A percentile compares a stretch with the other conserved stretches of the same genome.
phyloP scores from a whole-genome alignment of 208 protist genomes.

The Acanthamoeba castellanii region DNA sequence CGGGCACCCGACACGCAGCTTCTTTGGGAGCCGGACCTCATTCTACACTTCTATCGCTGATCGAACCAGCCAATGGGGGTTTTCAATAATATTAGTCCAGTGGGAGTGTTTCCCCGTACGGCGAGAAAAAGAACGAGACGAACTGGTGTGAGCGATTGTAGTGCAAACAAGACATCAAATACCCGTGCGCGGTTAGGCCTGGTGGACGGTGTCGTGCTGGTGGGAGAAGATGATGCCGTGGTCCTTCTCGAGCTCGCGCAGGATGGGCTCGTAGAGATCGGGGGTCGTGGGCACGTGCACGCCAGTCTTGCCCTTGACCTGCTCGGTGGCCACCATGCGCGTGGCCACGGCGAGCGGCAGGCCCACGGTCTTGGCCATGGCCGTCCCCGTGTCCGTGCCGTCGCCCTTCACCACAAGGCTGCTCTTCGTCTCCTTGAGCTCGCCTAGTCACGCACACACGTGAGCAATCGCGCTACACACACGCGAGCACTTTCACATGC shows the following conservation, averaged over 20 bases:
- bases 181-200: too few relatives aligned
- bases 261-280: conserved; percentile 76
- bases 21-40: too few relatives aligned
- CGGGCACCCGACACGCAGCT: too few relatives aligned
- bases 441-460: neutral
- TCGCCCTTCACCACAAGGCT: conserved; percentile 69
- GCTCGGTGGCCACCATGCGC: conserved; percentile 82
- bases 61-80: too few relatives aligned
- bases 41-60: too few relatives aligned
- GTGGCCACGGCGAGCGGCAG: conserved; percentile 86
- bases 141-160: too few relatives aligned
- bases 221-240: conserved; percentile 5
- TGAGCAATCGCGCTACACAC: neutral
- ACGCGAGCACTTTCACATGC: too few relatives aligned
- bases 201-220: neutral
- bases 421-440: conserved; percentile 10
- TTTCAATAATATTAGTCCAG: too few relatives aligned
- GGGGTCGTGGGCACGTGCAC: conserved; percentile 63
- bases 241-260: conserved; percentile 72
- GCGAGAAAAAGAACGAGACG: too few relatives aligned
- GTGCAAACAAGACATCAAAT: too few relatives aligned
- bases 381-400: conserved; percentile 32
- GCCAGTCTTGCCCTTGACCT: conserved; percentile 7
- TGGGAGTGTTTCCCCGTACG: too few relatives aligned
- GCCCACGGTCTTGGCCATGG: conserved; percentile 86